phyloP scores from a whole-genome alignment of 2,329 filamentous ascomycete species.

The Chaetomiaceae sp. region DNA sequence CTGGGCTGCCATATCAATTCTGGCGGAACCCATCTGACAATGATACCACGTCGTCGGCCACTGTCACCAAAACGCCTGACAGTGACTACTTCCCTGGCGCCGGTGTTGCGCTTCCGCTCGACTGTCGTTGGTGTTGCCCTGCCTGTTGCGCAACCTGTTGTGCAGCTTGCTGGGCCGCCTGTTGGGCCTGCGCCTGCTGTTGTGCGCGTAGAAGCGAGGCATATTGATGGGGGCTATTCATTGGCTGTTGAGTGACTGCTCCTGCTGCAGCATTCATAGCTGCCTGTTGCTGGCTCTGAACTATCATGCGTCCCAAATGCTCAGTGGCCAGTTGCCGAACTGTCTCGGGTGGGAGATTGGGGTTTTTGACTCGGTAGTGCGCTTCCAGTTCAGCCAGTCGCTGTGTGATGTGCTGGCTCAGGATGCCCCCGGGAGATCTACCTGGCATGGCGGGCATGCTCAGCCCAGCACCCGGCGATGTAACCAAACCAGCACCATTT shows the following conservation, averaged over 20 bases:
- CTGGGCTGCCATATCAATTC: background rate
- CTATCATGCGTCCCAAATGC: constrained; percentile 44
- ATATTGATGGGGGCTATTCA: constrained; percentile 57
- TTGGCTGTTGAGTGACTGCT: constrained; percentile 43
- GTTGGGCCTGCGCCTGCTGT: constrained; percentile 45
- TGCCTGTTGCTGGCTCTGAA: constrained; percentile 43
- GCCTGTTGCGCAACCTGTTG: constrained; percentile 18
- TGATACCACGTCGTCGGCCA: background rate
- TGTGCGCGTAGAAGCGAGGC: constrained; percentile 55
- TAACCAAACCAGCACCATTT: constrained; percentile 41
- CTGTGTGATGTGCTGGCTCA: constrained; percentile 44
- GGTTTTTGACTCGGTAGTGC: constrained; percentile 49
- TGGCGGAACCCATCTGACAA: background rate
- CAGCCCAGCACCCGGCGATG: constrained; percentile 42
- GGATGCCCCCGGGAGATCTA: constrained; percentile 43
- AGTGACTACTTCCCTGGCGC: constrained; percentile 19
- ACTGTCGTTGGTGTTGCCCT: constrained; percentile 25
- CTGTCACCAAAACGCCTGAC: background rate
- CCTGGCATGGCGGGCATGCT: constrained; percentile 44
- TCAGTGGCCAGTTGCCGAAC: constrained; percentile 49
- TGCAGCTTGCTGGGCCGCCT: constrained; percentile 19
- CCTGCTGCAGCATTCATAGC: constrained; percentile 43
- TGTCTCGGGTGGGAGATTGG: constrained; percentile 47
- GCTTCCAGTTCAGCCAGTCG: constrained; percentile 51
- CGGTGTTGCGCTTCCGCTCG: constrained; percentile 28